Evolutionary conservation across 352 stramenopile genomes (phyloP), one percentile per base, ranked within the genome.

Genomic region (Aphanomyces euteiches): DNA sequence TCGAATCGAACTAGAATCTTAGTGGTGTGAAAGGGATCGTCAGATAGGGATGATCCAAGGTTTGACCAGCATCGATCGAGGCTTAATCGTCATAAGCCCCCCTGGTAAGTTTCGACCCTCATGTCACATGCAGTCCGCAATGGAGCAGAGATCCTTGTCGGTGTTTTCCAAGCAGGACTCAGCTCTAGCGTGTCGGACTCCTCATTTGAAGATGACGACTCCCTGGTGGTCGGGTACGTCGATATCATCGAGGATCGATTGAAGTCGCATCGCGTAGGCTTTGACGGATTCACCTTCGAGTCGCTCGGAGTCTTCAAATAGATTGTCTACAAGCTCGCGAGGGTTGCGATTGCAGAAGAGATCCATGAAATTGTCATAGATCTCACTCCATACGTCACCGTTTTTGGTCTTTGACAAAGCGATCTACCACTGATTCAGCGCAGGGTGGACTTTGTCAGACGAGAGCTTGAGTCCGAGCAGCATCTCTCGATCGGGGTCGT

Each of bases 381-480:
- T 53, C 45, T 53, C 45, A n/a, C 13, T 53, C 45, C 45, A 53
- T n/a, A 53, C 45, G n/a, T 53, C 45, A n/a, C 45, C n/a, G 45
- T 53, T 53, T 19, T 53, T 53, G 45, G 45, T 53, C 45, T 53
- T 53, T 1, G 45, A 53, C 13, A n/a, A 53, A n/a, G 45, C 1
- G n/a, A 53, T 53, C 45, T 2, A n/a, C 1, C n/a, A 53, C 45
- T 53, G 13, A n/a, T 53, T 53, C 45, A 53, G 2, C 1, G 13
- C n/a, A n/a, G 45, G 45, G 45, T 53, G 45, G 45, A n/a, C n/a
- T 19, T 53, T 53, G 45, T 53, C 45, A 2, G 45, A 15, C 13
- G 13, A n/a, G 45, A 53, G 45, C 2, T 53, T 53, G 45, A 53
- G 45, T 19, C 45, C 45, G 13, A 53, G n/a, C 13, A 53, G 45